Percentiles rank a stretch among this genome's conserved stretches.
These are phyloP conservation scores for Cercophora samala DNA, from an alignment of 495 filamentous ascomycete genomes.

Conservation along the genomic window DNA sequence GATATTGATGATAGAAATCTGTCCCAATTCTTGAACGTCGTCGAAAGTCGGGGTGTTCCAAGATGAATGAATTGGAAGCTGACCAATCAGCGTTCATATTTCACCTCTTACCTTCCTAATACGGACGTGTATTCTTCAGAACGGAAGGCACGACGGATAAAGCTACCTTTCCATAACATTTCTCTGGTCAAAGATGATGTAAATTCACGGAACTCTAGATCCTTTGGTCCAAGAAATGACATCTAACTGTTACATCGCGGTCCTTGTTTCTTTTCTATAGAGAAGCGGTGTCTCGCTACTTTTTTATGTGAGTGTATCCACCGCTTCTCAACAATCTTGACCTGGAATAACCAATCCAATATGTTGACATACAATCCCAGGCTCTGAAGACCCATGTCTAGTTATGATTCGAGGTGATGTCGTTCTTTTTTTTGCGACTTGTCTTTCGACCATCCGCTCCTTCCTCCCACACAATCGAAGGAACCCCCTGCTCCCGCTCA, in stretches of 20 bases:
- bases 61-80: not conserved
- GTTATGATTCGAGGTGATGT: not conserved
- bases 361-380: too few relatives aligned
- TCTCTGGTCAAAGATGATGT: not conserved
- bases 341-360: not conserved
- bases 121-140: not conserved
- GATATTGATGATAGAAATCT: not conserved
- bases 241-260: not conserved
- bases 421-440: not conserved
- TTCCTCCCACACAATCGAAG: not conserved
- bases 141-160: slow-evolving; percentile 5
- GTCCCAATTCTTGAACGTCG: not conserved
- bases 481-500: not conserved
- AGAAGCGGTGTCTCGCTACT: not conserved
- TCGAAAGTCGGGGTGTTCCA: not conserved
- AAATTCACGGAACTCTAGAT: not conserved
- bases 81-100: slow-evolving; percentile 13
- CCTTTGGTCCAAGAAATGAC: not conserved
- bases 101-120: slow-evolving; percentile 20
- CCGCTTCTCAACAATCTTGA: not conserved
- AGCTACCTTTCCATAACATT: too few relatives aligned
- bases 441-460: not conserved
- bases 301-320: not conserved
- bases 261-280: not conserved
- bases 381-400: too few relatives aligned